Conservation (phyloP, 129 eudicot genomes). For the Lactuca sativa region DNA sequence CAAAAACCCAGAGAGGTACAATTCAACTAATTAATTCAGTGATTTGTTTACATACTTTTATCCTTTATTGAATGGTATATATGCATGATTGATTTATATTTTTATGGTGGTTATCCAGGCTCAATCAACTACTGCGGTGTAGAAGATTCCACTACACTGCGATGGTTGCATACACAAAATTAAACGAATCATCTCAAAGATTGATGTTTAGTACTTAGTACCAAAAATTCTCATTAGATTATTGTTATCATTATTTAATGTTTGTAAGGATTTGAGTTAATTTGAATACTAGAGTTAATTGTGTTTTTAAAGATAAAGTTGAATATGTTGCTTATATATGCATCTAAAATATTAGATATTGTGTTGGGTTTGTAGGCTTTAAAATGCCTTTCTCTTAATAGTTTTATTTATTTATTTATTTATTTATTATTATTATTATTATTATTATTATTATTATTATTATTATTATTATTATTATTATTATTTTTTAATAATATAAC, state of each 20-base stretch:
- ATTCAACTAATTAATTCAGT: not conserved
- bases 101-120: slow-evolving; percentile 41
- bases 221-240: not conserved
- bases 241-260: not conserved
- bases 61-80: not conserved
- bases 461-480: too few relatives aligned
- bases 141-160: slow-evolving; percentile 80
- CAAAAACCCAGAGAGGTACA: slow-evolving; percentile 75
- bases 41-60: not conserved
- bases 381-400: slow-evolving; percentile 2
- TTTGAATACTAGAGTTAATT: not conserved
- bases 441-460: too few relatives aligned
- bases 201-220: slow-evolving; percentile 41
- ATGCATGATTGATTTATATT: slow-evolving; percentile 1
- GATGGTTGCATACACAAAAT: slow-evolving; percentile 86
- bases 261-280: not conserved
- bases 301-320: too few relatives aligned
- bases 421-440: too few relatives aligned
- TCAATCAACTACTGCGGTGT: slow-evolving; percentile 55
- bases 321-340: not conserved
- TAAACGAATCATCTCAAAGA: slow-evolving; percentile 57
- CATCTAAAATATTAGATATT: slow-evolving; percentile 11
- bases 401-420: too few relatives aligned
- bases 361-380: not conserved
- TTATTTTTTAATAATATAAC: not conserved